Evolutionary conservation across 805 yeast genomes (phyloP).

Genomic region (Metschnikowia aberdeeniae): DNA sequence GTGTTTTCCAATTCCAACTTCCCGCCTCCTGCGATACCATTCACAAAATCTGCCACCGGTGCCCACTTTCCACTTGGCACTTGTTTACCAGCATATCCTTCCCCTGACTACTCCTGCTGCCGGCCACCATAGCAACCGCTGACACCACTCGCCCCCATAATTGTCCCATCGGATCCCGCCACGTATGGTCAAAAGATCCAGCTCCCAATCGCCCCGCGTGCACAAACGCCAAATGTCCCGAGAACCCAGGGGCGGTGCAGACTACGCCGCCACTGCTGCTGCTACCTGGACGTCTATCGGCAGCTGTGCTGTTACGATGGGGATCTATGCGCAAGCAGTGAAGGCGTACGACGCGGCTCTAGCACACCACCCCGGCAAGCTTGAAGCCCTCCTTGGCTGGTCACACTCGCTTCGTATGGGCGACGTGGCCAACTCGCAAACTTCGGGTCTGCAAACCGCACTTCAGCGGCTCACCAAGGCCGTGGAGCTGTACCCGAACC

Average conservation of each 20-base stretch:
- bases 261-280: conserved; percentile 18
- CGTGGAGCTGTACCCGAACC: conserved; percentile 32
- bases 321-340: conserved; percentile 38
- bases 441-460: conserved; percentile 37
- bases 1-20: no score
- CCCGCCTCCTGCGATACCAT: no score
- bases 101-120: neutral
- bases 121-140: no score
- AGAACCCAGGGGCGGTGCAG: neutral
- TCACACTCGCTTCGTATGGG: conserved; percentile 37
- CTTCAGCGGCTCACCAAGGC: conserved; percentile 39
- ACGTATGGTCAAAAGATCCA: conserved; percentile 11
- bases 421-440: conserved; percentile 35
- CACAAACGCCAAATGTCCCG: conserved; percentile 7
- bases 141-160: neutral
- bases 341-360: conserved; percentile 42
- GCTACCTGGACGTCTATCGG: conserved; percentile 49
- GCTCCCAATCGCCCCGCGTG: conserved; percentile 13
- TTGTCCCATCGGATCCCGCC: neutral
- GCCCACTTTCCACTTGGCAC: neutral
- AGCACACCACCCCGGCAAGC: conserved; percentile 37
- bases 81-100: no score
- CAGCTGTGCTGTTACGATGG: conserved; percentile 41
- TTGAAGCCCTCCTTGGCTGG: conserved; percentile 41
- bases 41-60: neutral